phyloP scores from a whole-genome alignment of 441 rosid species.

The Iberis amara region DNA sequence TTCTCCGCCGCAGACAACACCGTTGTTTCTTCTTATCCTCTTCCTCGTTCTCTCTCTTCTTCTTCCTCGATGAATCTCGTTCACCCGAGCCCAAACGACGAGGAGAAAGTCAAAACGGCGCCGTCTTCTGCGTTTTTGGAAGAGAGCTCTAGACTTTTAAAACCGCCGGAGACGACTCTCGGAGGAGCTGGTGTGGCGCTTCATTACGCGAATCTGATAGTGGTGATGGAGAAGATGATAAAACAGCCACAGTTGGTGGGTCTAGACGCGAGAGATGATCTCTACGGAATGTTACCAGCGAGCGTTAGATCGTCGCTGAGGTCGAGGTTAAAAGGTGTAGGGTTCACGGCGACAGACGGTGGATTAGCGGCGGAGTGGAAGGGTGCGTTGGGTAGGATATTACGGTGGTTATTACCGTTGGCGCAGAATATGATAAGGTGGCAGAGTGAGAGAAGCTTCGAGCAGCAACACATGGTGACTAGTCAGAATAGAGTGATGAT shows the following conservation, averaged over 20 bases:
- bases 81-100: slow-evolving; percentile 41
- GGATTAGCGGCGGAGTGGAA: slow-evolving; percentile 78
- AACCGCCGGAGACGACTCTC: slow-evolving; percentile 63
- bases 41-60: slow-evolving; percentile 71
- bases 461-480: slow-evolving; percentile 56
- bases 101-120: slow-evolving; percentile 22
- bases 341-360: slow-evolving; percentile 64
- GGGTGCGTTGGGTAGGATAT: slow-evolving; percentile 62
- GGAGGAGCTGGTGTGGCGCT: slow-evolving; percentile 75
- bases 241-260: slow-evolving; percentile 87
- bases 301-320: slow-evolving; percentile 61
- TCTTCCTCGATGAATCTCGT: slow-evolving; percentile 77
- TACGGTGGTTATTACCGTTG: slow-evolving; percentile 77
- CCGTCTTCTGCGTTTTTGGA: slow-evolving; percentile 46
- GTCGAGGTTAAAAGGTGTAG: slow-evolving; percentile 64
- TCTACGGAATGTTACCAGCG: slow-evolving; percentile 71
- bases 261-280: slow-evolving; percentile 78
- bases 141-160: slow-evolving; percentile 53
- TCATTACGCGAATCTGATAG: slow-evolving; percentile 76
- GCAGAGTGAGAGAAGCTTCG: slow-evolving; percentile 93
- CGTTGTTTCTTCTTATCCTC: slow-evolving; percentile 35
- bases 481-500: slow-evolving; percentile 49
- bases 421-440: slow-evolving; percentile 95
- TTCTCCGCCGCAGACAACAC: slow-evolving; percentile 37
- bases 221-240: slow-evolving; percentile 89